These are phyloP conservation scores for Termitomyces sp. DNA, from an alignment of 768 basidiomycete genomes.

Conservation along the genomic window DNA sequence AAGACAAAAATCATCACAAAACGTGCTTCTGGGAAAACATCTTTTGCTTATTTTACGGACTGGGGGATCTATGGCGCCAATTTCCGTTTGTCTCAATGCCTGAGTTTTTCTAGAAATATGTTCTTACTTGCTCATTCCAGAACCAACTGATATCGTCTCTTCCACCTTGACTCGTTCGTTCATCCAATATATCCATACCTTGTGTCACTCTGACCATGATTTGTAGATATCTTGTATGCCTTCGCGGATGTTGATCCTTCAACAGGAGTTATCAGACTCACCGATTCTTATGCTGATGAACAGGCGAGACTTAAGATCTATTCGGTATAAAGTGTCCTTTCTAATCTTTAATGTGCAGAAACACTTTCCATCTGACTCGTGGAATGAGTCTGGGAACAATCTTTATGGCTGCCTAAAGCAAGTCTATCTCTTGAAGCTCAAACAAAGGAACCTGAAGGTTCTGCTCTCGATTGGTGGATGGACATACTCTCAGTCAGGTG, in stretches of 20 bases:
- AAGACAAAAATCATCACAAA: conserved; percentile 35
- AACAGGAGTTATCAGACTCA: conserved; percentile 58
- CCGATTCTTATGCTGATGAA: conserved; percentile 72
- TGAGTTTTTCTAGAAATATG: background rate
- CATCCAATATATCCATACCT: background rate
- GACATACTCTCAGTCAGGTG: conserved; percentile 63
- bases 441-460: conserved; percentile 49
- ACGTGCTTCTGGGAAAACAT: conserved; percentile 32
- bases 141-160: conserved; percentile 58
- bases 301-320: conserved; percentile 30
- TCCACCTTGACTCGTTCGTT: conserved; percentile 55
- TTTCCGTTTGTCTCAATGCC: conserved; percentile 38
- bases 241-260: conserved; percentile 68
- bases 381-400: conserved; percentile 72
- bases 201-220: background rate
- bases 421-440: conserved; percentile 54
- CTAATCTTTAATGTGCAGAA: conserved; percentile 36
- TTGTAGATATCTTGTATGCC: conserved; percentile 63
- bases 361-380: conserved; percentile 67
- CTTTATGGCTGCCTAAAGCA: conserved; percentile 82
- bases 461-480: conserved; percentile 54
- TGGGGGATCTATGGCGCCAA: conserved; percentile 64
- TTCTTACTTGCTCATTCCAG: conserved; percentile 24
- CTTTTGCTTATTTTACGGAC: conserved; percentile 53
- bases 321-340: background rate